Conservation (phyloP, 352 stramenopile species). For the Phytopythium aichiense region DNA sequence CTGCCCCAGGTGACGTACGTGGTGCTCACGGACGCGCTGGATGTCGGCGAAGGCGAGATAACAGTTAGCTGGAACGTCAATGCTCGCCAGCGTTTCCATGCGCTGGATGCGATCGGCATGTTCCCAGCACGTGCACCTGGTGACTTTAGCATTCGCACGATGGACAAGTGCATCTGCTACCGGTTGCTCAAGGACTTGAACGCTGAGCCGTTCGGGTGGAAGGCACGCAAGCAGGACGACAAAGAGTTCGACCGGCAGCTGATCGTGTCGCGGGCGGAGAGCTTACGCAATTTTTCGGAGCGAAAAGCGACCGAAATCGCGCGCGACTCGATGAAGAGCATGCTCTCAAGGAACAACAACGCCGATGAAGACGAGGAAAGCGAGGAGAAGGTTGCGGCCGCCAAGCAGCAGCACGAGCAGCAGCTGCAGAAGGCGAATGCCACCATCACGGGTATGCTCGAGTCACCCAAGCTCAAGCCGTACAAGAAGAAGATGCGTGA, state of each 20-base stretch:
- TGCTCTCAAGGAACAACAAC: not conserved
- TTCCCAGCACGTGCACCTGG: slow-evolving; percentile 34
- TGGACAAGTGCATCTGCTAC: slow-evolving; percentile 63
- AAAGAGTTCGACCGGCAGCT: slow-evolving; percentile 36
- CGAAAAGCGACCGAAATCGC: slow-evolving; percentile 19
- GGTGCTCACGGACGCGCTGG: slow-evolving; percentile 40
- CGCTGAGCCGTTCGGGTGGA: slow-evolving; percentile 44
- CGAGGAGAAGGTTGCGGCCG: slow-evolving; percentile 11
- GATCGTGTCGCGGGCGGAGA: slow-evolving; percentile 33
- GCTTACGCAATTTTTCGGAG: slow-evolving; percentile 23
- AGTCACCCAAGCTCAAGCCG: slow-evolving; percentile 32
- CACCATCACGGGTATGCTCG: slow-evolving; percentile 29
- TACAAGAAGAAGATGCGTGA: slow-evolving; percentile 48
- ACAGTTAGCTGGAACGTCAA: slow-evolving; percentile 59
- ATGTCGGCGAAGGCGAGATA: slow-evolving; percentile 47
- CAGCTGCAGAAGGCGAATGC: slow-evolving; percentile 16
- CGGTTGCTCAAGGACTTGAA: slow-evolving; percentile 36
- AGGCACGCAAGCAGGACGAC: slow-evolving; percentile 17
- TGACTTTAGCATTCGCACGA: slow-evolving; percentile 24
- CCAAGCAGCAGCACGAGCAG: slow-evolving; percentile 1
- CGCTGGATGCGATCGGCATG: slow-evolving; percentile 55
- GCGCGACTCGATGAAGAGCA: slow-evolving; percentile 6
- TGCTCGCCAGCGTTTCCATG: slow-evolving; percentile 44
- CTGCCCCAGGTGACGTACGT: slow-evolving; percentile 48
- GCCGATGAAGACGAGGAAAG: not conserved